These are phyloP conservation scores for Arabis alpina DNA, from an alignment of 345 rosid species.

Conservation along the genomic window DNA sequence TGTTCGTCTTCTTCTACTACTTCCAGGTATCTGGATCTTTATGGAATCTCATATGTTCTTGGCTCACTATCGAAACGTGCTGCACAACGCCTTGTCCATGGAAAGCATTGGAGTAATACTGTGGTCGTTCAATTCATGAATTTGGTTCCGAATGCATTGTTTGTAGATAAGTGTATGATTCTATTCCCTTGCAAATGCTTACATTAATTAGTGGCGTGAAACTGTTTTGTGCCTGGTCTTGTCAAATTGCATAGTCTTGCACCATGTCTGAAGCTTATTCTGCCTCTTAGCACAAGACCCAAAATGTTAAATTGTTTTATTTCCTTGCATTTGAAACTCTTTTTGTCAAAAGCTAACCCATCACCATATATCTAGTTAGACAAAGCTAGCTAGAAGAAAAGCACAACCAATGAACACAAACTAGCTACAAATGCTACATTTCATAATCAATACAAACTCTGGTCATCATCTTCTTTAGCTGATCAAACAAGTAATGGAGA, in stretches of 20 bases:
- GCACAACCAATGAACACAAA: slow-evolving; percentile 21
- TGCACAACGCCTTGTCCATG: slow-evolving; percentile 37
- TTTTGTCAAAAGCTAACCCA: slow-evolving; percentile 20
- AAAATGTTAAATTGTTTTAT: slow-evolving; percentile 21
- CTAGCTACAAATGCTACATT: slow-evolving; percentile 34
- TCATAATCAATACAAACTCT: slow-evolving; percentile 25
- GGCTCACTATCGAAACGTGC: slow-evolving; percentile 25
- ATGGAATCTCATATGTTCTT: slow-evolving; percentile 31
- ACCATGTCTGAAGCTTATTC: slow-evolving; percentile 3
- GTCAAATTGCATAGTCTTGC: slow-evolving; percentile 19
- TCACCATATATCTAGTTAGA: slow-evolving; percentile 35
- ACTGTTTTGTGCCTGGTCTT: slow-evolving; percentile 31
- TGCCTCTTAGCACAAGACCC: not conserved
- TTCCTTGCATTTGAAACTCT: slow-evolving; percentile 8
- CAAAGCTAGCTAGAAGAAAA: slow-evolving; percentile 35
- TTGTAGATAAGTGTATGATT: slow-evolving; percentile 60
- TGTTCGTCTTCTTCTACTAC: slow-evolving; percentile 29
- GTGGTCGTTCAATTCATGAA: slow-evolving; percentile 24
- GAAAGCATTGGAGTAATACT: slow-evolving; percentile 32
- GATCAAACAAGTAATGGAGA: slow-evolving; percentile 26
- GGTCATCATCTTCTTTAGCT: slow-evolving; percentile 9
- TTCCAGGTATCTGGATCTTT: slow-evolving; percentile 16
- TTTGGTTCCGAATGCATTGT: slow-evolving; percentile 43
- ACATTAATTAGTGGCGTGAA: slow-evolving; percentile 40
- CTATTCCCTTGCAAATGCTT: slow-evolving; percentile 35